Evolutionary conservation across 2,329 filamentous ascomycete genomes (phyloP).

Genomic region (Trichoderma polysporum): DNA sequence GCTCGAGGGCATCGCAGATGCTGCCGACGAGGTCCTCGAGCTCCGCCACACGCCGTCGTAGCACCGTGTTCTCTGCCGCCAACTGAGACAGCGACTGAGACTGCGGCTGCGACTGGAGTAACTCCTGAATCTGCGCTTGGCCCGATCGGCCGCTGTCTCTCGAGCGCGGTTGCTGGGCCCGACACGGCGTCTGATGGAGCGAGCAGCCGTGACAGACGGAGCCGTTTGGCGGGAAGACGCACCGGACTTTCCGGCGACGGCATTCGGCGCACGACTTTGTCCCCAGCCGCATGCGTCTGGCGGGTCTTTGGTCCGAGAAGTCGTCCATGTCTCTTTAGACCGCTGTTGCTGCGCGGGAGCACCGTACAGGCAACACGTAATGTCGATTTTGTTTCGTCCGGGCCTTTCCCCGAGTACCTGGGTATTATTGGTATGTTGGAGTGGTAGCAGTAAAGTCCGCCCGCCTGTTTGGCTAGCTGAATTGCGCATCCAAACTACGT

Average conservation of each 20-base stretch:
- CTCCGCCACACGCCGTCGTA: constrained; percentile 26
- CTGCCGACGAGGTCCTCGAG: constrained; percentile 29
- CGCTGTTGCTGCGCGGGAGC: background rate
- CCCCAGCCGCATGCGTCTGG: constrained; percentile 34
- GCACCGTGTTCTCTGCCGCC: constrained; percentile 12
- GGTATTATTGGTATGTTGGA: background rate
- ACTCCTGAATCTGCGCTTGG: background rate
- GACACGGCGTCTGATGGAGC: constrained; percentile 44
- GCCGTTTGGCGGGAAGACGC: constrained; percentile 42
- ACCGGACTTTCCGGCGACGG: constrained; percentile 50
- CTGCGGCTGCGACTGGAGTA: background rate
- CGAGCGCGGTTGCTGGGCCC: constrained; percentile 40
- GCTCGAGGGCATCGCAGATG: constrained; percentile 1
- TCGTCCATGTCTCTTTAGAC: constrained; percentile 7
- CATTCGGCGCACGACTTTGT: constrained; percentile 42
- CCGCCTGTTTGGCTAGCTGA: background rate
- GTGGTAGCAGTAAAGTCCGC: background rate
- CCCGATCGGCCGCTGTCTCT: background rate
- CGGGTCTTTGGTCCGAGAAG: constrained; percentile 1
- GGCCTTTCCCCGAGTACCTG: background rate
- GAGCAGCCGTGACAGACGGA: constrained; percentile 45
- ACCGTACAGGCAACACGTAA: background rate
- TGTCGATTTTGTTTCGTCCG: background rate
- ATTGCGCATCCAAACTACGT: background rate
- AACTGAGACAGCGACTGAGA: background rate